Percentiles rank a stretch among this genome's conserved stretches.
These are phyloP conservation scores for Paracoccidioides lutzii DNA, from an alignment of 2,329 filamentous ascomycete species.

Conservation along the genomic window DNA sequence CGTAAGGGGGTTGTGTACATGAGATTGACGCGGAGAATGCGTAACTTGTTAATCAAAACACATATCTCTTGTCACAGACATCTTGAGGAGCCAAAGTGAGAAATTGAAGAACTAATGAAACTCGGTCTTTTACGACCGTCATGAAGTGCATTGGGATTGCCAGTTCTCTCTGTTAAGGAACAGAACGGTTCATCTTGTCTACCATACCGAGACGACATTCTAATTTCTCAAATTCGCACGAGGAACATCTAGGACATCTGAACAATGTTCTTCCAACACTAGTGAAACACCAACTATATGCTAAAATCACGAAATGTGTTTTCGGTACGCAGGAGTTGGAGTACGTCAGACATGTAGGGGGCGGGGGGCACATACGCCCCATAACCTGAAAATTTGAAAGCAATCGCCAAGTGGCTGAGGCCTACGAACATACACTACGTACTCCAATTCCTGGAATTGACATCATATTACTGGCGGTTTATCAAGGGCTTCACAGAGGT, in stretches of 20 bases:
- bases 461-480: neutral
- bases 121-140: neutral
- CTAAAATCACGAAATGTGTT: neutral
- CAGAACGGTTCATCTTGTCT: neutral
- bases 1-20: neutral
- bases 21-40: neutral
- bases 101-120: neutral
- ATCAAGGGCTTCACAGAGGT: neutral
- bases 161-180: neutral
- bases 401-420: neutral
- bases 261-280: neutral
- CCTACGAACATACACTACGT: neutral
- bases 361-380: neutral
- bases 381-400: neutral
- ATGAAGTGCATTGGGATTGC: neutral
- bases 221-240: neutral
- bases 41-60: neutral
- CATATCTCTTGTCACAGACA: neutral
- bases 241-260: neutral
- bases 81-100: neutral
- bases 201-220: neutral
- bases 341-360: neutral
- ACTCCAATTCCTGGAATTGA: neutral
- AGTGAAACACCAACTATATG: neutral
- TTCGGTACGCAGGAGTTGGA: neutral